These are phyloP conservation scores for Oemleria cerasiformis DNA, from an alignment of 306 rosid genomes.

Conservation along the genomic window DNA sequence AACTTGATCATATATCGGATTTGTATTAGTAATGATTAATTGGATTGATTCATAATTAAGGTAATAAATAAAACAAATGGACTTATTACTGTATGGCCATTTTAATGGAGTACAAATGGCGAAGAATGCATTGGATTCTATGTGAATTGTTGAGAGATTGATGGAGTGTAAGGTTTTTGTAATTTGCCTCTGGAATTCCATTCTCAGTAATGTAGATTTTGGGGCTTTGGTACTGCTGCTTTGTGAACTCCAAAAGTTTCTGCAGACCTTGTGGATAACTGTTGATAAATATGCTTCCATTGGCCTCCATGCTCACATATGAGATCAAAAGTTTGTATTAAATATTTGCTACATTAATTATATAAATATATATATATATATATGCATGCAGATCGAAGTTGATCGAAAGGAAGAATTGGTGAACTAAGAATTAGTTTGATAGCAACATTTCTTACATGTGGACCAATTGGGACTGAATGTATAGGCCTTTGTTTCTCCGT, in stretches of 20 bases:
- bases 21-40: too few species aligned
- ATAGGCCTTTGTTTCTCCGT: too few species aligned
- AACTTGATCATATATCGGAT: too few species aligned
- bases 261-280: conserved; percentile 28
- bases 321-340: too few species aligned
- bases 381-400: too few species aligned
- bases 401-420: too few species aligned
- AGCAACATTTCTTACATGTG: not conserved
- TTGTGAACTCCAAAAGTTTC: conserved; percentile 28
- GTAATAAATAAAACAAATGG: too few species aligned
- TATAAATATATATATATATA: too few species aligned
- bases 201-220: conserved; percentile 22
- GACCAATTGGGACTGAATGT: conserved; percentile 1
- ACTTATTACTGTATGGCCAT: conserved; percentile 25
- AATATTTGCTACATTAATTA: not conserved
- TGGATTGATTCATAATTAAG: too few species aligned
- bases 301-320: too few species aligned
- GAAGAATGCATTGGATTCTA: conserved; percentile 10
- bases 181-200: too few species aligned
- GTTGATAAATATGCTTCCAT: conserved; percentile 9
- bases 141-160: conserved; percentile 25
- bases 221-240: conserved; percentile 21
- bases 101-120: conserved; percentile 20
- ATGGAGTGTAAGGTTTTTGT: not conserved
- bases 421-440: too few species aligned